Conservation (phyloP, 805 yeast genomes). For the Yamadazyma takamatsuzukensis region DNA sequence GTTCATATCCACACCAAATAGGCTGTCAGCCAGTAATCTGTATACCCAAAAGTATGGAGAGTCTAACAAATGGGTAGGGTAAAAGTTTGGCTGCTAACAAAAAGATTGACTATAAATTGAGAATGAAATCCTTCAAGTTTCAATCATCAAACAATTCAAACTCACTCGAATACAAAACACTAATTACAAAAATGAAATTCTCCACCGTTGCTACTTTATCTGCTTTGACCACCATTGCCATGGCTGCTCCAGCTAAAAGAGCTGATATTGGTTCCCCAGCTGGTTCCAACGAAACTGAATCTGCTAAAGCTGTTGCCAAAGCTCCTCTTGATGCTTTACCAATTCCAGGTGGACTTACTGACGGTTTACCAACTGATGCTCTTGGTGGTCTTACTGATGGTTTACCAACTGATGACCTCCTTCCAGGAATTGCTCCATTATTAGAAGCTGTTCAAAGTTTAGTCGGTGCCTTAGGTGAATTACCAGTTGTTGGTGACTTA, state of each 20-base stretch:
- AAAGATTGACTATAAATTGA: too few relatives aligned
- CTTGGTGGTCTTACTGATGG: not conserved
- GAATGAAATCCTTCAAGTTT: too few relatives aligned
- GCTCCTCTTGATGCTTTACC: too few relatives aligned
- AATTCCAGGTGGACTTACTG: too few relatives aligned
- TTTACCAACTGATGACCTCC: conserved; percentile 2
- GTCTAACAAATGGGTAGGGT: too few relatives aligned
- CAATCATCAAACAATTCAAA: too few relatives aligned
- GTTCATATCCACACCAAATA: too few relatives aligned
- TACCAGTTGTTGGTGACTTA: conserved; percentile 7
- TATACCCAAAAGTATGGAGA: too few relatives aligned
- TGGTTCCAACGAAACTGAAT: conserved; percentile 2
- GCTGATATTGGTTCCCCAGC: conserved; percentile 3
- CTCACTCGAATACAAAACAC: too few relatives aligned
- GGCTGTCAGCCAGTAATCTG: too few relatives aligned
- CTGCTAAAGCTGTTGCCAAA: conserved; percentile 1
- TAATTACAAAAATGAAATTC: conserved; percentile 8
- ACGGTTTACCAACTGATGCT: conserved; percentile 7
- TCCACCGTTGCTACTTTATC: conserved; percentile 8
- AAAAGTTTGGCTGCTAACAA: too few relatives aligned
- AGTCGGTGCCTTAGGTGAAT: conserved; percentile 5
- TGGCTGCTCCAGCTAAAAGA: conserved; percentile 13
- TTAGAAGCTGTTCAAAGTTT: conserved; percentile 8
- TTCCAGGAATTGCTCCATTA: conserved; percentile 1
- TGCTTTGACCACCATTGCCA: conserved; percentile 9